A percentile compares a stretch with the other conserved stretches of the same genome.
These are phyloP conservation scores for Colletotrichum musicola DNA, from an alignment of 2,329 filamentous ascomycete genomes.

Conservation along the genomic window DNA sequence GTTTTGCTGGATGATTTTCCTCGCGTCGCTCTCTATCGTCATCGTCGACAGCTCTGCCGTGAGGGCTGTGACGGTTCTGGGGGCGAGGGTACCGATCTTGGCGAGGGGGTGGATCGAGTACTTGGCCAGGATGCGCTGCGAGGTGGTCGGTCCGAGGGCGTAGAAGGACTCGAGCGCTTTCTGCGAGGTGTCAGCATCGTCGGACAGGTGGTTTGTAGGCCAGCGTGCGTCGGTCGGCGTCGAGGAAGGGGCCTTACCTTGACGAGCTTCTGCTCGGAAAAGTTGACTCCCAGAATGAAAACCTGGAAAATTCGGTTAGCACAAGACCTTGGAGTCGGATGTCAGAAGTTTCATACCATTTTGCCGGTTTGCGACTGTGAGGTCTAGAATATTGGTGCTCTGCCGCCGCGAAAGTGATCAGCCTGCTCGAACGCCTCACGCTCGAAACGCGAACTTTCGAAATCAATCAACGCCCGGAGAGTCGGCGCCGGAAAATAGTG, in stretches of 20 bases:
- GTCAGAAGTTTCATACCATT: slow-evolving; percentile 11
- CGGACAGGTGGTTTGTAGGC: not conserved
- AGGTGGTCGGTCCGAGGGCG: slow-evolving; percentile 79
- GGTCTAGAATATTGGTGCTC: not conserved
- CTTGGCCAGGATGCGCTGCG: slow-evolving; percentile 84
- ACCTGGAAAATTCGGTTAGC: slow-evolving; percentile 63
- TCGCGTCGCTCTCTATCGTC: slow-evolving; percentile 93
- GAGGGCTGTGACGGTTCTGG: slow-evolving; percentile 83
- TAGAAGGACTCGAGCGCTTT: slow-evolving; percentile 88
- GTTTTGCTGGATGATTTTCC: slow-evolving; percentile 83
- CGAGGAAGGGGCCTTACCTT: slow-evolving; percentile 67
- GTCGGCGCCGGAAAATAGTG: slow-evolving; percentile 37
- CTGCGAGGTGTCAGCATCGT: slow-evolving; percentile 51
- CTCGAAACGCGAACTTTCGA: slow-evolving; percentile 31
- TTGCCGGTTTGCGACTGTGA: slow-evolving; percentile 6
- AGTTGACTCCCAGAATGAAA: slow-evolving; percentile 88
- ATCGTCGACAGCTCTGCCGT: slow-evolving; percentile 89
- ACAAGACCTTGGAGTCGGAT: too few species aligned
- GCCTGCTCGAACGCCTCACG: not conserved
- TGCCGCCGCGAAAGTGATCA: slow-evolving; percentile 2
- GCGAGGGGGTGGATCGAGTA: slow-evolving; percentile 88
- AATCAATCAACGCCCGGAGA: slow-evolving; percentile 31
- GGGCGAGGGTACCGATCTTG: slow-evolving; percentile 79
- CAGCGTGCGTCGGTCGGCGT: not conserved
- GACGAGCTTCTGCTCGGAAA: slow-evolving; percentile 85